phyloP scores from a whole-genome alignment of 495 filamentous ascomycete genomes.

The Tuber umbilicatum region DNA sequence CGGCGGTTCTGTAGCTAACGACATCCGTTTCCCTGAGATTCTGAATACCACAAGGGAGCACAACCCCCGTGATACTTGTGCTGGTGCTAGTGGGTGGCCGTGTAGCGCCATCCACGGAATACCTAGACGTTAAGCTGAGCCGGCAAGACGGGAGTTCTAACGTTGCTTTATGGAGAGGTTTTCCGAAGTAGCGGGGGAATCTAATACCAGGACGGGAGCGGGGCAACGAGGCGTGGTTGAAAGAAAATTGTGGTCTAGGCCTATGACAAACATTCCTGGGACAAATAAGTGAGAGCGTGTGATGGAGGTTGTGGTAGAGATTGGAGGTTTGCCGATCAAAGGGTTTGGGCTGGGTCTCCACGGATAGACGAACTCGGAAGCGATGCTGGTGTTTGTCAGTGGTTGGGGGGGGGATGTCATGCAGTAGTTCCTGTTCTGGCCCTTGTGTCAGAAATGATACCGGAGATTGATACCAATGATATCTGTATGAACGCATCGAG shows the following conservation, averaged over 20 bases:
- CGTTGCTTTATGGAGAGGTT: background rate
- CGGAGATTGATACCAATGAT: background rate
- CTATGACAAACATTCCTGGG: background rate
- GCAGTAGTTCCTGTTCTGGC: background rate
- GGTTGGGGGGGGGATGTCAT: background rate
- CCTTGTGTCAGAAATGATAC: background rate
- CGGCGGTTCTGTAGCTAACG: background rate
- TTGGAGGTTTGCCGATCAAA: background rate
- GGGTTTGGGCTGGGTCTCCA: background rate
- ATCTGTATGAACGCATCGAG: background rate
- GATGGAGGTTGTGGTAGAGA: background rate
- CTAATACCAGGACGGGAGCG: background rate
- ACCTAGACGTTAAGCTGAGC: background rate
- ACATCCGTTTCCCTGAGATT: background rate
- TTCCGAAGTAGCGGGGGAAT: background rate
- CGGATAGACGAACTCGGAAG: background rate
- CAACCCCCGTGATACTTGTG: background rate
- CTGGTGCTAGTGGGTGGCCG: background rate
- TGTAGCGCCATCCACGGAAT: background rate
- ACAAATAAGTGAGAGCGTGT: background rate
- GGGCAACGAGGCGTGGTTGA: background rate
- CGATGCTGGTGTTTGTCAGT: too few relatives aligned
- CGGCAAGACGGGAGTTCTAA: background rate
- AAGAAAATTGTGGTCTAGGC: background rate
- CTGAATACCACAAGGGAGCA: background rate